Percentiles rank a stretch among this genome's conserved stretches.
These are phyloP conservation scores for Geotrichum phurueaensis DNA, from an alignment of 1,139 yeast species.

Conservation along the genomic window DNA sequence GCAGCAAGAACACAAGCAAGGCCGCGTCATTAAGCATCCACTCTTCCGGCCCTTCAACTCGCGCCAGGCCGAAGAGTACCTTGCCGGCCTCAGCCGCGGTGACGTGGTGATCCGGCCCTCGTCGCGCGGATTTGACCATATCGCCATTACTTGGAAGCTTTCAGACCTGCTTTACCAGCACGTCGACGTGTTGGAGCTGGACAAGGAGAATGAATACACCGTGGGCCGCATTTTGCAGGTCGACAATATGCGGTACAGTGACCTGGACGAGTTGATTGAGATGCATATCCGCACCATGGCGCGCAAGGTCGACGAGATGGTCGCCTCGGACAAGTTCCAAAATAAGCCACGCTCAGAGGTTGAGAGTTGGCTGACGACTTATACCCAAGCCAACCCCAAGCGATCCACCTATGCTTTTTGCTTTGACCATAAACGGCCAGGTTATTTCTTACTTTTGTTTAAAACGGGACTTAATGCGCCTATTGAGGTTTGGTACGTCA, in stretches of 20 bases:
- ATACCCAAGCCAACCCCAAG: slow-evolving; percentile 84
- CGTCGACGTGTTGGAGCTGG: slow-evolving; percentile 73
- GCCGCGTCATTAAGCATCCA: slow-evolving; percentile 86
- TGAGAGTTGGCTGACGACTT: slow-evolving; percentile 79
- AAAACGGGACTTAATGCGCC: slow-evolving; percentile 69
- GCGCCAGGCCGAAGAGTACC: slow-evolving; percentile 84
- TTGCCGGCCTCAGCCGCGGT: slow-evolving; percentile 86
- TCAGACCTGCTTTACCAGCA: slow-evolving; percentile 89
- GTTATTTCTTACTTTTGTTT: slow-evolving; percentile 82
- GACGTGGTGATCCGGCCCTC: slow-evolving; percentile 94
- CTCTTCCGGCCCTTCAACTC: slow-evolving; percentile 77
- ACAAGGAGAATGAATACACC: slow-evolving; percentile 55
- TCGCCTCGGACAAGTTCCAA: slow-evolving; percentile 81
- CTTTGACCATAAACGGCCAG: slow-evolving; percentile 85
- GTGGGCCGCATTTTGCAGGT: slow-evolving; percentile 61
- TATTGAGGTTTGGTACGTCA: slow-evolving; percentile 82
- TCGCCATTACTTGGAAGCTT: slow-evolving; percentile 95
- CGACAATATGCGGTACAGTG: slow-evolving; percentile 65
- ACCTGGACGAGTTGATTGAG: slow-evolving; percentile 87
- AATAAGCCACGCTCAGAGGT: slow-evolving; percentile 76
- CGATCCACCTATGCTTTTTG: slow-evolving; percentile 90
- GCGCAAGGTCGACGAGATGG: slow-evolving; percentile 77
- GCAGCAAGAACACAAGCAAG: slow-evolving; percentile 49
- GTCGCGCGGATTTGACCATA: slow-evolving; percentile 77
- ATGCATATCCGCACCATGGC: slow-evolving; percentile 84